phyloP scores from a whole-genome alignment of 495 filamentous ascomycete genomes.

The Aspergillus sparsus region DNA sequence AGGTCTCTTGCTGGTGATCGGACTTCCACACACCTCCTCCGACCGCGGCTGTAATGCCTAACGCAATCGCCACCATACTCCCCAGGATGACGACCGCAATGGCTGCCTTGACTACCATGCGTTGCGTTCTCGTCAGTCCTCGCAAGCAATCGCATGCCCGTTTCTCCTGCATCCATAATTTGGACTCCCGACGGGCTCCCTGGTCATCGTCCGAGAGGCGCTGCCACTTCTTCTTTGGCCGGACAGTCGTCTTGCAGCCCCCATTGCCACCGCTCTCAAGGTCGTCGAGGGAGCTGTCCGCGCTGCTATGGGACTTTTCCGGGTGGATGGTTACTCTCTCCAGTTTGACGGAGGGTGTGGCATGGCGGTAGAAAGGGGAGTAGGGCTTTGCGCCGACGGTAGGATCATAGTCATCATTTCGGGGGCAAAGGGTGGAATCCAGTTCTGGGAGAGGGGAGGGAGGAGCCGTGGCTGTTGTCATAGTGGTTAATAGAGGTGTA shows the following conservation, averaged over 20 bases:
- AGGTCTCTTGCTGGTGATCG: slow-evolving; percentile 30
- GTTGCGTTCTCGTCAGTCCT: slow-evolving; percentile 51
- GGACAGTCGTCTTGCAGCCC: neutral
- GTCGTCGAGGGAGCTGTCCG: slow-evolving; percentile 20
- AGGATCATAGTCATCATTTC: slow-evolving; percentile 41
- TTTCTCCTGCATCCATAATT: slow-evolving; percentile 47
- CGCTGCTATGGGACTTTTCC: slow-evolving; percentile 31
- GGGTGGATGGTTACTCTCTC: slow-evolving; percentile 43
- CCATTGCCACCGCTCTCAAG: neutral
- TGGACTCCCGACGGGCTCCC: slow-evolving; percentile 30
- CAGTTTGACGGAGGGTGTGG: slow-evolving; percentile 49
- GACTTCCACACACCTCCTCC: slow-evolving; percentile 59
- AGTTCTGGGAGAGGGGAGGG: too few relatives aligned
- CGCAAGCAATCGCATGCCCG: slow-evolving; percentile 36
- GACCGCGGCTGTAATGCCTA: slow-evolving; percentile 63
- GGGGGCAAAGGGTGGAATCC: neutral
- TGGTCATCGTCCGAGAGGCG: slow-evolving; percentile 8
- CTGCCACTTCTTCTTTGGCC: slow-evolving; percentile 2
- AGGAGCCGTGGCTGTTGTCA: too few relatives aligned
- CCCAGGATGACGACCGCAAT: slow-evolving; percentile 60
- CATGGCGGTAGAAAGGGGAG: slow-evolving; percentile 63
- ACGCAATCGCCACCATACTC: slow-evolving; percentile 58
- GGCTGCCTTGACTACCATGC: slow-evolving; percentile 51
- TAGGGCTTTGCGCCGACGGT: slow-evolving; percentile 50
- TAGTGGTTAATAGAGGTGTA: too few relatives aligned